phyloP scores from a whole-genome alignment of 495 filamentous ascomycete genomes.

The Endocarpon pusillum region DNA sequence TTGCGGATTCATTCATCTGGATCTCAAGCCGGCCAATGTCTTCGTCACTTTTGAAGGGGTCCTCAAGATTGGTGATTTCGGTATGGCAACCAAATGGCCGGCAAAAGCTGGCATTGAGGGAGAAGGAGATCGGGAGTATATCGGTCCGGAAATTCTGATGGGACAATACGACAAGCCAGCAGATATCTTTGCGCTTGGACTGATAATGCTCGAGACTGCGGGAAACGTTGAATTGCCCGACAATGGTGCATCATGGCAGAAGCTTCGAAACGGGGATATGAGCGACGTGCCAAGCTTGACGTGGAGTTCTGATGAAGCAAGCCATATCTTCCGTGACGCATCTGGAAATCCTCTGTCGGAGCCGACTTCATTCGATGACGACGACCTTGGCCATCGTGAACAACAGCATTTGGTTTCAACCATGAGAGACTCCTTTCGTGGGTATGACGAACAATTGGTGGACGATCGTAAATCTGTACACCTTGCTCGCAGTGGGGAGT shows the following conservation, averaged over 20 bases:
- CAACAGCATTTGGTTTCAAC: background rate
- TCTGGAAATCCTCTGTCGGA: constrained; percentile 47
- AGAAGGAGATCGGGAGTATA: constrained; percentile 91
- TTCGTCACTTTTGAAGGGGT: constrained; percentile 80
- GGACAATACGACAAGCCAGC: constrained; percentile 76
- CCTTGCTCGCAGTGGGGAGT: constrained; percentile 40
- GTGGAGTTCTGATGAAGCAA: constrained; percentile 41
- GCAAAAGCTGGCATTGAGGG: constrained; percentile 60
- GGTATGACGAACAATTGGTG: constrained; percentile 6
- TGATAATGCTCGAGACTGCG: constrained; percentile 87
- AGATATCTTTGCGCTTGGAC: constrained; percentile 82
- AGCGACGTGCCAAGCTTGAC: constrained; percentile 73
- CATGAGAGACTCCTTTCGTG: constrained; percentile 14
- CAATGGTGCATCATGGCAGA: constrained; percentile 78
- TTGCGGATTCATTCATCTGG: constrained; percentile 77
- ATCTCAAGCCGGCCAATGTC: constrained; percentile 90
- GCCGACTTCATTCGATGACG: constrained; percentile 30
- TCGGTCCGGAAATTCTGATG: constrained; percentile 75
- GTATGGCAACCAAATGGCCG: constrained; percentile 71
- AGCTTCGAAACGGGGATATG: constrained; percentile 70
- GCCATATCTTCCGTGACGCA: constrained; percentile 51
- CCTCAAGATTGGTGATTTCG: constrained; percentile 92
- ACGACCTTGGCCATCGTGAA: constrained; percentile 17
- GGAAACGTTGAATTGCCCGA: constrained; percentile 83
- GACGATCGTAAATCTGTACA: constrained; percentile 15